Evolutionary conservation across 1,284 basidiomycete species (phyloP).

Genomic region (Microbotryomycetes sp.): DNA sequence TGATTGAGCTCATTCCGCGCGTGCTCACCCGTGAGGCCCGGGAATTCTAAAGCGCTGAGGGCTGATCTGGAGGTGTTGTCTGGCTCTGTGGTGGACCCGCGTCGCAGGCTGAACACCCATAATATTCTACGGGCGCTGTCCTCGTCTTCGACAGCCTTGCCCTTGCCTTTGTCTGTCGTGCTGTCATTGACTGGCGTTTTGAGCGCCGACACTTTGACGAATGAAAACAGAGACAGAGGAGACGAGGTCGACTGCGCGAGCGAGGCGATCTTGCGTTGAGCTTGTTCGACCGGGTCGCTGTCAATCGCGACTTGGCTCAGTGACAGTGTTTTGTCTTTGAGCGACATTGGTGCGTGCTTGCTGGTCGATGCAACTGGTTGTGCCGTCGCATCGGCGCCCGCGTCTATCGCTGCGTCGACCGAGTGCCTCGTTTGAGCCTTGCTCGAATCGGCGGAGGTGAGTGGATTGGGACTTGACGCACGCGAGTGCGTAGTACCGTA

Average conservation of each 20-base stretch:
- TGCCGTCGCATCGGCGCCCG: neutral
- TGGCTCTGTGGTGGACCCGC: neutral
- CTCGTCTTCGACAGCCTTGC: neutral
- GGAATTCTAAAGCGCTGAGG: slow-evolving; percentile 4
- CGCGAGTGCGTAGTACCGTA: slow-evolving; percentile 2
- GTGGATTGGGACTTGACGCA: neutral
- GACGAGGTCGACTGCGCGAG: neutral
- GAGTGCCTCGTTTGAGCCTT: neutral
- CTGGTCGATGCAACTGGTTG: slow-evolving; percentile 2
- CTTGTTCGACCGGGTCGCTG: slow-evolving; percentile 4
- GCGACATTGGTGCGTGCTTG: neutral
- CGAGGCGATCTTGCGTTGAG: neutral
- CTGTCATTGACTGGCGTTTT: neutral
- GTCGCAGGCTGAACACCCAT: slow-evolving; percentile 24
- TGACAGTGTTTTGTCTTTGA: neutral
- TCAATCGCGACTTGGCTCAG: neutral
- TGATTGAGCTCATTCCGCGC: neutral
- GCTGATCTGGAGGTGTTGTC: neutral
- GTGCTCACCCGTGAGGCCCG: slow-evolving; percentile 10
- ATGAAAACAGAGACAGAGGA: neutral
- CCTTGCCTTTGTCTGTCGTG: slow-evolving; percentile 7
- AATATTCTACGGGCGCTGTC: slow-evolving; percentile 7
- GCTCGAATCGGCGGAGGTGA: neutral
- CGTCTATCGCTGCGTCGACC: neutral
- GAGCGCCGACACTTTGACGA: neutral